These are phyloP conservation scores for Talaromyces sp. DNA, from an alignment of 2,329 filamentous ascomycete species.

Conservation along the genomic window DNA sequence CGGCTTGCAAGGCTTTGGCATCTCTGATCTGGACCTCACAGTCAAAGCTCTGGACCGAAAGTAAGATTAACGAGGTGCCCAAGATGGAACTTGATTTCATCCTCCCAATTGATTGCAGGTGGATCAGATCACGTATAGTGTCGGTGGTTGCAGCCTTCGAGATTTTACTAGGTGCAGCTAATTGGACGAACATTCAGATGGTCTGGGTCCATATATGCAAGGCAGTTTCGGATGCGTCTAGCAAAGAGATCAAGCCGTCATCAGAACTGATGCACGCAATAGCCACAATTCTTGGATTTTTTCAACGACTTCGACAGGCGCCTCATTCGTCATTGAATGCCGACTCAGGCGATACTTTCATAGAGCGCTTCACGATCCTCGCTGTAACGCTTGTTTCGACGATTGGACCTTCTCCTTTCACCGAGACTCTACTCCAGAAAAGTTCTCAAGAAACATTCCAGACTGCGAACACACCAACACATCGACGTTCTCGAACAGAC, in stretches of 20 bases:
- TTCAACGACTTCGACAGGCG: constrained; percentile 65
- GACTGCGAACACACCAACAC: constrained; percentile 38
- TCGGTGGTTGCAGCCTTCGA: constrained; percentile 63
- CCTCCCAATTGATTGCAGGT: constrained; percentile 78
- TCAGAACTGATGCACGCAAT: constrained; percentile 78
- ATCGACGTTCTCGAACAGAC: constrained; percentile 27
- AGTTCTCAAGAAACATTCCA: constrained; percentile 56
- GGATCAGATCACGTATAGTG: constrained; percentile 70
- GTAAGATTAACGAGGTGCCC: constrained; percentile 61
- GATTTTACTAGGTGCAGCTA: constrained; percentile 48
- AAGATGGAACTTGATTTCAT: constrained; percentile 68
- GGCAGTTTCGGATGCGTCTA: constrained; percentile 58
- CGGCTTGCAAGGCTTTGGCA: constrained; percentile 67
- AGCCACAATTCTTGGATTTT: constrained; percentile 64
- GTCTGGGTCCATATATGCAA: constrained; percentile 61
- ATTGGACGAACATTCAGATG: constrained; percentile 54
- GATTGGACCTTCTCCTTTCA: constrained; percentile 50
- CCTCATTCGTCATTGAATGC: constrained; percentile 45
- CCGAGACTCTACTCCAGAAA: constrained; percentile 47
- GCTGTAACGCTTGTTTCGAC: constrained; percentile 49
- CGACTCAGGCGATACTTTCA: constrained; percentile 34
- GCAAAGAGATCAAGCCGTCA: constrained; percentile 87
- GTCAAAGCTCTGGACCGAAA: constrained; percentile 67
- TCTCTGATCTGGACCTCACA: constrained; percentile 56
- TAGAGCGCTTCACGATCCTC: constrained; percentile 51